Base-by-base conservation (phyloP, 345 rosid species). In the Brassica cretica region DNA sequence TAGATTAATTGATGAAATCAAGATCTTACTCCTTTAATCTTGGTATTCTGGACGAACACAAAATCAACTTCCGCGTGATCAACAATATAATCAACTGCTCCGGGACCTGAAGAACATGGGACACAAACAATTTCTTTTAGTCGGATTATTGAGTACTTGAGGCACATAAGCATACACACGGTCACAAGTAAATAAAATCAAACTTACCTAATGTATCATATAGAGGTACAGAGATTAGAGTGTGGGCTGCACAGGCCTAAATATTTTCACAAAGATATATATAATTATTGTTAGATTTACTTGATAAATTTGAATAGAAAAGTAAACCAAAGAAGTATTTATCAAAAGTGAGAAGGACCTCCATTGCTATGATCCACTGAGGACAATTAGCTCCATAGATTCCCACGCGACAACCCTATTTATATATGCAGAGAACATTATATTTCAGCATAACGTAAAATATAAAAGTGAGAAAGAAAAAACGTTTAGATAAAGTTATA, bases 341-440 rank as follows among this genome's bases (percentile, higher is more conserved):
- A n/a, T 33, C 30, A 4, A 15, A 56, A 7, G 14, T 9, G 65
- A 63, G 21, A 67, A 53, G 68, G 51, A 91, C 98, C 95, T 94
- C 95, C 98, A 94, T 94, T 19, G 97, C 97, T 70, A 84, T 84
- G 83, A 89, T 85, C 98, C 98, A 94, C 53, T 94, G 89, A 5
- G 97, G 98, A 78, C 97, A 92, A 82, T 92, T 92, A 30, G 88
- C 84, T 82, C 98, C 98, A 64, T 90, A 94, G 19, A 94, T 87
- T 37, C 98, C 98, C 76, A 94, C 78, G 33, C 91, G 90, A 69
- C 82, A 81, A 8, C 97, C 99, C 99, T 94, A 76, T 94, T 76
- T 65, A 56, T 14, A 49, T 9, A 41, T 51, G 16, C 18, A 49
- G 14, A 49, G 55, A 68, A 10, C 59, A 46, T 35, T 51, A 53